Conservation (phyloP, 192 early-diverging fungal species). For the Jimgerdemannia flammicorona region DNA sequence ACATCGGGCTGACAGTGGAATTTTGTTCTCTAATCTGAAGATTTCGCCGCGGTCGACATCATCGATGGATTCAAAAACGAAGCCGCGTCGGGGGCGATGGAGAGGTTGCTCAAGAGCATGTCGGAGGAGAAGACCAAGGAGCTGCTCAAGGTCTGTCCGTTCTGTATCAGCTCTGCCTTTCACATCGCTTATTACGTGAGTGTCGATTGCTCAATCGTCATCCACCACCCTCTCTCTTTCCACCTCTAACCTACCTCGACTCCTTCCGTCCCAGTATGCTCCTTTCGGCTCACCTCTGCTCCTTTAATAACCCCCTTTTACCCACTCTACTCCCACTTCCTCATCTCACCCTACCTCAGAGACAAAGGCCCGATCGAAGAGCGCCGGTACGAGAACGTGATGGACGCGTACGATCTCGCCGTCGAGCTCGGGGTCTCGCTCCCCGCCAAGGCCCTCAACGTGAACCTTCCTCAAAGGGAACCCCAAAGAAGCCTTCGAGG, state of each 20-base stretch:
- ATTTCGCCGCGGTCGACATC: conserved; percentile 90
- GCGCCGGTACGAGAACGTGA: conserved; percentile 57
- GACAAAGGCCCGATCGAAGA: conserved; percentile 11
- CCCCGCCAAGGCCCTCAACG: conserved; percentile 71
- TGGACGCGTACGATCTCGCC: conserved; percentile 61
- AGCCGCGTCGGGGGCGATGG: conserved; percentile 70
- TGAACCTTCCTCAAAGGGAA: conserved; percentile 87
- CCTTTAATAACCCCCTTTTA: too few relatives aligned
- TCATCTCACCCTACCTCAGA: neutral
- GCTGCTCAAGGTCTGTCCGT: conserved; percentile 61
- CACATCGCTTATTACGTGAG: neutral
- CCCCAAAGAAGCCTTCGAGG: conserved; percentile 63
- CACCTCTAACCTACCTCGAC: conserved; percentile 95
- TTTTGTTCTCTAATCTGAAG: conserved; percentile 35
- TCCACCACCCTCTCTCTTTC: conserved; percentile 63
- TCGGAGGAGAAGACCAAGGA: conserved; percentile 76
- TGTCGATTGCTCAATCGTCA: conserved; percentile 1
- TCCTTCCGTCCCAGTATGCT: conserved; percentile 66
- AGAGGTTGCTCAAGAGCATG: conserved; percentile 84
- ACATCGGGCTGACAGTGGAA: too few relatives aligned
- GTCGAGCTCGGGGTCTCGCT: conserved; percentile 41
- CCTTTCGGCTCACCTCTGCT: too few relatives aligned
- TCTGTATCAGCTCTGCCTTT: neutral
- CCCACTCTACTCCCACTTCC: neutral
- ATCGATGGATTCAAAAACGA: conserved; percentile 94